Base-by-base conservation (phyloP, 208 protist species). In the Acanthamoeba healyi region DNA sequence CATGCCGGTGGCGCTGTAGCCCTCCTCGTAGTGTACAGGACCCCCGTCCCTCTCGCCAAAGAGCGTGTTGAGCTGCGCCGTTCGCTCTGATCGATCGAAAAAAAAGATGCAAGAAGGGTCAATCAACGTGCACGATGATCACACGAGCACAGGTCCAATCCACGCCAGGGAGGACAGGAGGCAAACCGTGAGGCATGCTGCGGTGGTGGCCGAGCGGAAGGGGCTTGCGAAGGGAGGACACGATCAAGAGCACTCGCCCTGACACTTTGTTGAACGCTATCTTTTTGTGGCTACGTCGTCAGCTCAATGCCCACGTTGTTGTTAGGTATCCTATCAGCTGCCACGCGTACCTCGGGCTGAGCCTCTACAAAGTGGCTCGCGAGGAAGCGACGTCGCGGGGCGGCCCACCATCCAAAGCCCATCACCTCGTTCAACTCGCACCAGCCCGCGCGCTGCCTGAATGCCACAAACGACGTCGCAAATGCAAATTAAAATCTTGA, bases 211-310 rank as follows among this genome's bases (percentile, higher is more conserved):
- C 61, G 7, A 70, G 61, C 9, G 61, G 61, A 26, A 70, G 6
- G 26, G 61, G 61, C 61, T 70, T 70, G 61, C 61, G 61, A 6
- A 29, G 61, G n/a, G 61, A 70, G 61, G 61, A 70, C 61, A 70
- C 61, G 14, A 26, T 70, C 14, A 70, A 24, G 7, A 70, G 61
- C 61, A 70, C 61, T 7, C 61, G 61, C 26, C 61, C 61, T 26
- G 61, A 70, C 26, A 70, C 26, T 24, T 70, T 70, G 61, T 70
- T 70, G 61, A 70, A 70, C 61, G 61, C 61, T 6, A 70, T 26
- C 61, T 70, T 26, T 34, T 6, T 6, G 49, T 6, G 49, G 10
- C 10, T 15, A 54, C 49, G 49, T 54, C 15, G 49, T 54, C 10
- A 54, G 49, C 15, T 54, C 10, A 6, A 15, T 54, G 15, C 49